Base-by-base conservation (phyloP, 495 filamentous ascomycete species). In the Penicillium riverlandense region DNA sequence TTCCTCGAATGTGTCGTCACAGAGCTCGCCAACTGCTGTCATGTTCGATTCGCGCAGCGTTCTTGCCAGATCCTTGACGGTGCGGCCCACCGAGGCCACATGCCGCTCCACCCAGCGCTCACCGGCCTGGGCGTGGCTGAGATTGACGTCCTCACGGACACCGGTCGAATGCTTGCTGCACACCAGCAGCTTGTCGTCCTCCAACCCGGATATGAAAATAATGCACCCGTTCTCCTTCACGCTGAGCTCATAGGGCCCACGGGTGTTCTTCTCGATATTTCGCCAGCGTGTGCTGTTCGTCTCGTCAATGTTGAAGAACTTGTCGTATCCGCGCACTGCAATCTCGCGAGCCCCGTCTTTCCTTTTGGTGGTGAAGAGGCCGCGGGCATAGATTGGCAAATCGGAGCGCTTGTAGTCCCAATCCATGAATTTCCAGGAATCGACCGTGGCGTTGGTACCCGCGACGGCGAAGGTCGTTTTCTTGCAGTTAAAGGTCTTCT, bases 151-250 rank as follows among this genome's bases (percentile, higher is more conserved):
- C 9, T 59, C 55, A 15, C 92, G 75, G 14, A 72, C 66, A 15
- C 92, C 92, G 2, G 90, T 96, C 8, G 92, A 96, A 66, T 98
- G 94, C 59, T 98, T 98, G 72, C 91, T 96, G 75, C 91, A 97
- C 12, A 97, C 90, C 7, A 98, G 71, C 16, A 98, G 68, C 1
- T 84, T 85, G 35, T 76, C 90, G 52, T 94, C 90, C 52, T 92
- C 84, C 16, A 98, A 71, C 8, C 88, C 92, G 16, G 88, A 85
- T 37, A 97, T 86, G 69, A 98, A 98, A 37, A 98, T 96, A 63
- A 98, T 98, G 56, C 92, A 98, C 8, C 92, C 92, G 60, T 98
- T 98, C 62, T 98, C 92, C 66, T 98, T 98, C 47, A 97, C 76
- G 42, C 88, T 96, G 22, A 97, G 72, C 66, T 98, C 94, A 53